Evolutionary conservation across 2,329 filamentous ascomycete species (phyloP).

Genomic region (Septoria petroselini): DNA sequence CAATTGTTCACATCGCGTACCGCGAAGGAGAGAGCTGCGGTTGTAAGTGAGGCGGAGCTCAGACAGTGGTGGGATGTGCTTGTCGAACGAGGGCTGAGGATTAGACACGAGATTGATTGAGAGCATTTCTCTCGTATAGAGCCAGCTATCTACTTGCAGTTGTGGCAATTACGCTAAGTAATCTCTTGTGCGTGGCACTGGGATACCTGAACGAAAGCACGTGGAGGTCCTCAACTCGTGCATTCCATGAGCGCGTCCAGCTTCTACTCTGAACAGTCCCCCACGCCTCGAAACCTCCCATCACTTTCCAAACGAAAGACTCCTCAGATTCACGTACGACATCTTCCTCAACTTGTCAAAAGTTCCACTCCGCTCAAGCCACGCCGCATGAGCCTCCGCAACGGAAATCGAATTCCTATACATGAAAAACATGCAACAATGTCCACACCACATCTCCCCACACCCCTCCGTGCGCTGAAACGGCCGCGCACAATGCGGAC

Average conservation of each 20-base stretch:
- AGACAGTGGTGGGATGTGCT: constrained; percentile 55
- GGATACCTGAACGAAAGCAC: no score
- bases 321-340: no score
- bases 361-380: neutral
- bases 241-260: no score
- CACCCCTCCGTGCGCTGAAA: neutral
- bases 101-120: constrained; percentile 31
- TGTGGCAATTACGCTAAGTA: no score
- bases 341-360: no score
- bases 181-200: no score
- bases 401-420: neutral
- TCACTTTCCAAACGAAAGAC: no score
- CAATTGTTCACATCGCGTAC: constrained; percentile 31
- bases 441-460: neutral
- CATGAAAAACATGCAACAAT: neutral
- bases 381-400: neutral
- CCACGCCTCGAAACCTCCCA: no score
- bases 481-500: neutral
- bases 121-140: no score
- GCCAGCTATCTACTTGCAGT: no score
- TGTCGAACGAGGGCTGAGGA: constrained; percentile 59
- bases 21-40: constrained; percentile 23
- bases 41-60: constrained; percentile 49
- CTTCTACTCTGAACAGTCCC: no score
- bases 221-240: no score